Percentiles rank a stretch among this genome's conserved stretches.
phyloP scores from a whole-genome alignment of 331 rosid genomes.

The Malus hybrid region DNA sequence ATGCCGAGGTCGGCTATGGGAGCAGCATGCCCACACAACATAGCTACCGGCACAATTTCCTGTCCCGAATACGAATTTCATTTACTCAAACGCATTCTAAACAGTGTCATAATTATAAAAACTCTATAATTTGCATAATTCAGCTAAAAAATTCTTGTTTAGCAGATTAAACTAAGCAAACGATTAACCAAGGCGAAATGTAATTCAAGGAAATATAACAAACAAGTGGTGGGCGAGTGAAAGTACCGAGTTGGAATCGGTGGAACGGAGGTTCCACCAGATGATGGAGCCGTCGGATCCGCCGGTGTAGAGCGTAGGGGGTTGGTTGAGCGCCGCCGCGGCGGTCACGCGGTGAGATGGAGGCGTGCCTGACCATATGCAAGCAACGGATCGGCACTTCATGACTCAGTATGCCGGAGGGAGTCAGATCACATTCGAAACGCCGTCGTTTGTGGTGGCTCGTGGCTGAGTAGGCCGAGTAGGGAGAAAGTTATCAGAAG shows the following conservation, averaged over 20 bases:
- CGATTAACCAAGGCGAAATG: neutral
- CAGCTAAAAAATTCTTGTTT: neutral
- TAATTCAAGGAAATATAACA: neutral
- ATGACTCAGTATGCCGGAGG: slow-evolving; percentile 36
- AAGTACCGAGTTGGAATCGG: slow-evolving; percentile 56
- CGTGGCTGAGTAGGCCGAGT: neutral
- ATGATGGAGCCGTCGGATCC: slow-evolving; percentile 96
- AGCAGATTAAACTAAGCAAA: neutral
- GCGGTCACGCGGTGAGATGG: slow-evolving; percentile 75
- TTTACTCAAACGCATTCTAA: neutral
- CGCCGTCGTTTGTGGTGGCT: neutral
- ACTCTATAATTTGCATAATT: neutral
- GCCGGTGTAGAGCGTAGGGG: slow-evolving; percentile 74
- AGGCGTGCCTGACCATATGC: slow-evolving; percentile 76
- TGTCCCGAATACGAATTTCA: slow-evolving; percentile 19
- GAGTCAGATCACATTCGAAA: neutral
- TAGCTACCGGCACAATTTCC: slow-evolving; percentile 69
- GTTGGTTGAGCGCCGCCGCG: slow-evolving; percentile 45
- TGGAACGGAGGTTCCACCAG: slow-evolving; percentile 70
- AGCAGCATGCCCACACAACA: slow-evolving; percentile 91
- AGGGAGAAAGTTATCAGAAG: neutral
- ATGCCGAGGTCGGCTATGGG: slow-evolving; percentile 63
- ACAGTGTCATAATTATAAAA: neutral
- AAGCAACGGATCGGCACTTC: slow-evolving; percentile 91
- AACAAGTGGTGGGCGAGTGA: neutral